Conservation (phyloP, 2,329 filamentous ascomycete species). For the Rhynchosporium graminicola region DNA sequence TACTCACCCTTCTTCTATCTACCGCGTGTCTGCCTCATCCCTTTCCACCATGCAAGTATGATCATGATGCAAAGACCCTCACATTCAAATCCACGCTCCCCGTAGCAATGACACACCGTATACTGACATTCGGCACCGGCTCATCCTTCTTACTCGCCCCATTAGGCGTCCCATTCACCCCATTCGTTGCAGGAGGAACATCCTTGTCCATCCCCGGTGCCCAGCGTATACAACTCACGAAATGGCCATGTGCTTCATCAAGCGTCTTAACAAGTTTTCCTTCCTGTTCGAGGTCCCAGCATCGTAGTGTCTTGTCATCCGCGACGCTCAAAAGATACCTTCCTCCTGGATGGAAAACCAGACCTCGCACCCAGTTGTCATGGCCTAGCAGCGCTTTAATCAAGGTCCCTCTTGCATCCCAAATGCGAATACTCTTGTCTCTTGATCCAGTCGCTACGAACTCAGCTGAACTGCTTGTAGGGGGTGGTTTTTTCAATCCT, state of each 20-base stretch:
- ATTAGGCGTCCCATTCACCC: slow-evolving; percentile 53
- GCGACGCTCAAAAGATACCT: slow-evolving; percentile 84
- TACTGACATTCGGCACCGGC: slow-evolving; percentile 55
- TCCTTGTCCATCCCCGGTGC: slow-evolving; percentile 74
- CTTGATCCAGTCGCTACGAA: slow-evolving; percentile 87
- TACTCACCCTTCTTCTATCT: no score
- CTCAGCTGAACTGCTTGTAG: slow-evolving; percentile 73
- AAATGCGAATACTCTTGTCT: slow-evolving; percentile 88
- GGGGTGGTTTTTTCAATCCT: slow-evolving; percentile 79
- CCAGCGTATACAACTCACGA: slow-evolving; percentile 86
- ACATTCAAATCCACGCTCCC: slow-evolving; percentile 82
- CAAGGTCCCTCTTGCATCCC: slow-evolving; percentile 81
- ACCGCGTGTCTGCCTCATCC: slow-evolving; percentile 4
- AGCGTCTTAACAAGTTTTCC: slow-evolving; percentile 86
- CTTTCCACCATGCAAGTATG: slow-evolving; percentile 3
- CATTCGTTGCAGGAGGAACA: slow-evolving; percentile 43
- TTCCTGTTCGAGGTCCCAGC: slow-evolving; percentile 91
- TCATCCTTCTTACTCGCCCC: slow-evolving; percentile 48
- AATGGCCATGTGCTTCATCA: slow-evolving; percentile 76
- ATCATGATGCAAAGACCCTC: slow-evolving; percentile 67
- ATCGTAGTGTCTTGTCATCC: slow-evolving; percentile 89
- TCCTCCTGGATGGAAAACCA: slow-evolving; percentile 89
- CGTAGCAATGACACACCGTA: slow-evolving; percentile 83
- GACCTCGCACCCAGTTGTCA: slow-evolving; percentile 87
- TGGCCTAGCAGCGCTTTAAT: slow-evolving; percentile 85